Base-by-base conservation (phyloP, 371 early-diverging fungal species). In the Dichotomocladium elegans region DNA sequence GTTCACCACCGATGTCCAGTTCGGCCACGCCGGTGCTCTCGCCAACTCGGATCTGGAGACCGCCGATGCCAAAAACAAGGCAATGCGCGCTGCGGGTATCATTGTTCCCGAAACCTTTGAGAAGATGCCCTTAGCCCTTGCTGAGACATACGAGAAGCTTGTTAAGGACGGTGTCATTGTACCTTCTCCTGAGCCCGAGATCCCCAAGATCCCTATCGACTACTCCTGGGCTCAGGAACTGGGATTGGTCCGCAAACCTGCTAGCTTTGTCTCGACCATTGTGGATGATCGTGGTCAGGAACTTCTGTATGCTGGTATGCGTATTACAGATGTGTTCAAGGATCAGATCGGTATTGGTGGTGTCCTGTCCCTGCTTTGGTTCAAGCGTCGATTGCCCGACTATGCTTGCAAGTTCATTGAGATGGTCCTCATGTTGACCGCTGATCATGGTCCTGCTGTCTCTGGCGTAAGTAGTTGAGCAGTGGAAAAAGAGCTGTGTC, bases 251-350 rank as follows among this genome's bases (percentile, higher is more conserved):
- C 93, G 98, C 68, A 98, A 98, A 80, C 98, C 98, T 25, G 96
- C 98, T 12, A 89, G 90, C 61, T 98, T 98, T 62, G 95, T 96
- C 46, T 95, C 96, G 51, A 98, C 98, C 47, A 98, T 98, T 68
- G 93, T 91, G 58, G 98, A 98, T 78, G 98, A 98, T 74, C 93
- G 98, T 80, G 98, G 98, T 49, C 95, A 98, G 75, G 98, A 98
- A 76, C 77, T 98, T 51, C 74, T 96, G 67, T 98, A 98, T 74
- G 96, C 98, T 30, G 98, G 98, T 60, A 95, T 98, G 95, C 85
- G 94, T 55, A 98, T 98, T 60, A 89, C 92, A 26, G 94, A 96
- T 65, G 96, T 98, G 19, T 98, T 98, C 80, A 90, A 92, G 80
- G 95, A 98, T 61, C 88, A 96, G 51, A 91, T 98, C 70, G 98